Base-by-base conservation (phyloP, 176 grass and related monocot species). In the Phragmites australis region DNA sequence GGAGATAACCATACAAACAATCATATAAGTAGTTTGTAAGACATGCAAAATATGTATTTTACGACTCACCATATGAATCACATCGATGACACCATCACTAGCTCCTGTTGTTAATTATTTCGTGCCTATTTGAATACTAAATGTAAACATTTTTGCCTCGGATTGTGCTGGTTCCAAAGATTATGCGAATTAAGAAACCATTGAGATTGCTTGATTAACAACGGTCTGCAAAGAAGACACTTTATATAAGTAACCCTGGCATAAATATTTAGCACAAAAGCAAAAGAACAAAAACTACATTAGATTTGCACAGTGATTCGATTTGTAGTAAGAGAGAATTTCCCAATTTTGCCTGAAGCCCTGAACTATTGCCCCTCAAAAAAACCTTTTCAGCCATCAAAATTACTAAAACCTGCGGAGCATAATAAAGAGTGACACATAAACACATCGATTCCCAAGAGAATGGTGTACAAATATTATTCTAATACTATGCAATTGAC, bases 41-140 rank as follows among this genome's bases (percentile, higher is more conserved):
- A 43, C 12, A 7, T 18, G 7, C 32, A 6, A 22, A 22, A 64
- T 30, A 80, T 23, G 48, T 73, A 54, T 65, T 54, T 65, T 52
- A 76, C 70, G 55, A 90, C 93, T 90, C 66, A 63, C 58, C 65
- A 78, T 68, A 73, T 71, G 70, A 43, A 99, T 90, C 45, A 99
- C 96, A 89, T 99, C 96, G 40, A 99, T 99, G 78, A 86, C 95
- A 53, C 95, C 92, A 82, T 99, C 96, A 81, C 82, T 91, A 84
- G 96, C 86, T 89, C 88, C 89, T 94, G 66, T 90, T 98, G 68
- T 99, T 94, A 77, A 93, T 56, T 70, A 99, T 95, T 81, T 95
- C 96, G 86, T 99, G 96, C 63, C 96, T 94, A 63, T 99, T 99
- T 71, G 96, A 99, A 85, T 99, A 99, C 70, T 99, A 92, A 60